phyloP scores from a whole-genome alignment of 352 stramenopile genomes.

The Aphanomyces invadans region DNA sequence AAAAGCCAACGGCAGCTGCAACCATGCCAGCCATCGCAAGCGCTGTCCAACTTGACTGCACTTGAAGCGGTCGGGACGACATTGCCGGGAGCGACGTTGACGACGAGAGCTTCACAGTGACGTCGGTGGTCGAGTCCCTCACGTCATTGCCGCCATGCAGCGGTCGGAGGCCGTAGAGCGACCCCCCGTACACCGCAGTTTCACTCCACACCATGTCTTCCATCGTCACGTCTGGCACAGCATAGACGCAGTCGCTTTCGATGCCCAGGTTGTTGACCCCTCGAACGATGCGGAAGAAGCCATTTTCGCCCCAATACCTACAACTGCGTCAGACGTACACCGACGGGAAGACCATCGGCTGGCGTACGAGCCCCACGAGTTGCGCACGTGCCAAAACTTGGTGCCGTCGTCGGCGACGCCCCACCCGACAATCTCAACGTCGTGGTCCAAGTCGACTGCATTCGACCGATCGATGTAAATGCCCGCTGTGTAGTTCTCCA shows the following conservation, averaged over 20 bases:
- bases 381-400: conserved; percentile 92
- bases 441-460: conserved; percentile 80
- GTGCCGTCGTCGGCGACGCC: conserved; percentile 64
- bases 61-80: too few relatives aligned
- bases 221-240: conserved; percentile 75
- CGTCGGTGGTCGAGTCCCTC: not conserved
- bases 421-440: conserved; percentile 91
- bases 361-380: conserved; percentile 83
- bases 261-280: conserved; percentile 89
- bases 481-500: conserved; percentile 88
- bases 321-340: too few relatives aligned
- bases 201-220: conserved; percentile 79
- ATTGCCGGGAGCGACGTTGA: too few relatives aligned
- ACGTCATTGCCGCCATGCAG: conserved; percentile 28
- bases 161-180: conserved; percentile 67
- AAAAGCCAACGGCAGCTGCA: not conserved
- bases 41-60: too few relatives aligned
- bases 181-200: conserved; percentile 52
- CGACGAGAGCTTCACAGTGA: not conserved
- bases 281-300: conserved; percentile 86
- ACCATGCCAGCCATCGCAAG: not conserved
- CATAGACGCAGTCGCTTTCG: conserved; percentile 83
- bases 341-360: too few relatives aligned
- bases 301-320: conserved; percentile 83
- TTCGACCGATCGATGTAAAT: conserved; percentile 86